phyloP scores from a whole-genome alignment of 2,329 filamentous ascomycete species.

The Xylaria hypoxylon region DNA sequence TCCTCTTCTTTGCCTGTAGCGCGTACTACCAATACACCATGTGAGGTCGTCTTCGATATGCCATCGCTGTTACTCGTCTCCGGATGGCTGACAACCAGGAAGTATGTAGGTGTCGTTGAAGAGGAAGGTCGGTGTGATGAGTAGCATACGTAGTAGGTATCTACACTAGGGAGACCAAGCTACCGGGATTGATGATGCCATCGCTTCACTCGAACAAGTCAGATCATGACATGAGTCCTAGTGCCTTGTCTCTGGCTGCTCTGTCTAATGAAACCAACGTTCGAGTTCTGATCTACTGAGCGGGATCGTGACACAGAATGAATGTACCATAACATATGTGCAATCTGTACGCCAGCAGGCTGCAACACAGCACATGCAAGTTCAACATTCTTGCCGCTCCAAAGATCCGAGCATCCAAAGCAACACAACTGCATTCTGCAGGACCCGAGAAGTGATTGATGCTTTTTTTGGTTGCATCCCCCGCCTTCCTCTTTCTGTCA shows the following conservation, averaged over 20 bases:
- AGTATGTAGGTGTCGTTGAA: neutral
- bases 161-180: conserved; percentile 8
- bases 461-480: conserved; percentile 24
- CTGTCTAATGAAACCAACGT: conserved; percentile 16
- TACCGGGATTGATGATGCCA: conserved; percentile 12
- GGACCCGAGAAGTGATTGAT: conserved; percentile 30
- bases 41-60: neutral
- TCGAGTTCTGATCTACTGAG: conserved; percentile 5
- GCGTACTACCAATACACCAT: neutral
- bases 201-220: conserved; percentile 22
- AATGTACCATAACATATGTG: conserved; percentile 10
- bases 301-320: neutral
- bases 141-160: too few species aligned
- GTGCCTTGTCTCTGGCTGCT: conserved; percentile 21
- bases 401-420: conserved; percentile 18
- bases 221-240: conserved; percentile 17
- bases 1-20: neutral
- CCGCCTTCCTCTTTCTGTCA: conserved; percentile 24
- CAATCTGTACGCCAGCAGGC: conserved; percentile 14
- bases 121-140: conserved; percentile 6
- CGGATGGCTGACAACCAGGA: neutral
- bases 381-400: conserved; percentile 17
- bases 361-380: conserved; percentile 16
- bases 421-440: conserved; percentile 22
- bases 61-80: neutral